Evolutionary conservation across 2,329 filamentous ascomycete genomes (phyloP), one percentile per base, ranked within the genome.

Genomic region (Septoria linicola): DNA sequence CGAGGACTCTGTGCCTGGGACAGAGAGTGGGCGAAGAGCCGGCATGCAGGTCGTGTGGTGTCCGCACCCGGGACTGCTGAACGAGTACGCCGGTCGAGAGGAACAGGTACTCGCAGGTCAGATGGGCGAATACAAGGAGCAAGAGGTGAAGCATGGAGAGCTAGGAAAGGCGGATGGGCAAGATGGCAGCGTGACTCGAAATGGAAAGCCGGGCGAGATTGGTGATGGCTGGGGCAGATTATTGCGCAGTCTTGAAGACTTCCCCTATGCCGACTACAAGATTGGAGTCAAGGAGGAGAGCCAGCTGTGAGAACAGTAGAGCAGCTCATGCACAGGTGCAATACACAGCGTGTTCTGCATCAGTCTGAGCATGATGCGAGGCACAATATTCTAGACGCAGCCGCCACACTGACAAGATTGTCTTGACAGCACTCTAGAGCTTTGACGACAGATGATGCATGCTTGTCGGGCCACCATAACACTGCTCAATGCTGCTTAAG

Each of bases 1-100:
- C 64, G 93, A 99, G 72, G 93, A 99, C 70, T 89, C 86, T 39
- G 91, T 97, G 1, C 89, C 90, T 0, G 93, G 93, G 3, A 89
- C 96, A 2, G 93, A 99, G 72, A 83, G 89, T 2, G 93, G 90
- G 3, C 78, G 93, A 46, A 82, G 93, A 59, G 93, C 93, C 0
- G 92, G 92, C 0, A 97, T 97, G 92, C 83, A 92, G 59, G 90
- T 95, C 10, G 78, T 96, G 1, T 99, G 93, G 93, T 86, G 83
- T 61, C 93, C 93, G 19, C 90, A 97, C 71, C 81, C 83, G 1
- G 88, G 82, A 65, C 73, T 99, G 45, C 77, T 87, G 72, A 76
- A 81, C 45, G 88, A 92, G 68, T 95, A 88, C 63, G 74, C 76
- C 34, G 90, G 87, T 1, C 79, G 85, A 36, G 89, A 96, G 73